These are phyloP conservation scores for Rhodosporidiobolus sp. DNA, from an alignment of 768 basidiomycete species.

Conservation along the genomic window DNA sequence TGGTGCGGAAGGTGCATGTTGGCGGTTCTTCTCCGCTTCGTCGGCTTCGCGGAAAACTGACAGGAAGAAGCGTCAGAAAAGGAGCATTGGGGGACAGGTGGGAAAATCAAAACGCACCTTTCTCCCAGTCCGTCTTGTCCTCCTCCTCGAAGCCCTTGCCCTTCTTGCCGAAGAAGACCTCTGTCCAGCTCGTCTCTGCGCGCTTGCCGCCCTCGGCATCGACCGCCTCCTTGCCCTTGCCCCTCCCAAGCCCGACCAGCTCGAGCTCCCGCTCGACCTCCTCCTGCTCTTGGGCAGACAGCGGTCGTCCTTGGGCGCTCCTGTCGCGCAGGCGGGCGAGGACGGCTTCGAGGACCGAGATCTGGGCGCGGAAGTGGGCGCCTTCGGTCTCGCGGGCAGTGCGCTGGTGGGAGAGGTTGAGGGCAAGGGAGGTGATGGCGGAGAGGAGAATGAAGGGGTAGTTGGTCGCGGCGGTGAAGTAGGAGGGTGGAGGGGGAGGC, in stretches of 20 bases:
- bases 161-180: conserved; percentile 49
- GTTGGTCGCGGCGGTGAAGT: conserved; percentile 15
- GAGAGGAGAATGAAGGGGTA: conserved; percentile 41
- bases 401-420: conserved; percentile 36
- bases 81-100: background rate
- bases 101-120: conserved; percentile 6
- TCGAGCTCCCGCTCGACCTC: conserved; percentile 48
- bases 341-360: conserved; percentile 46
- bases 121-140: conserved; percentile 37
- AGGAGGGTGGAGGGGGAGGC: conserved; percentile 9
- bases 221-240: conserved; percentile 18
- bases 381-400: background rate
- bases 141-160: conserved; percentile 31
- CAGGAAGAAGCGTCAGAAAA: no score
- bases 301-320: background rate
- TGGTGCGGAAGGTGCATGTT: background rate
- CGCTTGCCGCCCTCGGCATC: conserved; percentile 9
- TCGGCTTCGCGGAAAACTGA: conserved; percentile 38
- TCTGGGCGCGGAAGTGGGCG: conserved; percentile 40
- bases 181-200: conserved; percentile 43
- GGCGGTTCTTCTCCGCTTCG: conserved; percentile 10
- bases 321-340: conserved; percentile 28
- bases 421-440: conserved; percentile 35
- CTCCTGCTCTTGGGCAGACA: conserved; percentile 19
- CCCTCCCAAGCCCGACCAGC: conserved; percentile 47